These are phyloP conservation scores for Yarrowia sp. DNA, from an alignment of 805 yeast species.

Conservation along the genomic window DNA sequence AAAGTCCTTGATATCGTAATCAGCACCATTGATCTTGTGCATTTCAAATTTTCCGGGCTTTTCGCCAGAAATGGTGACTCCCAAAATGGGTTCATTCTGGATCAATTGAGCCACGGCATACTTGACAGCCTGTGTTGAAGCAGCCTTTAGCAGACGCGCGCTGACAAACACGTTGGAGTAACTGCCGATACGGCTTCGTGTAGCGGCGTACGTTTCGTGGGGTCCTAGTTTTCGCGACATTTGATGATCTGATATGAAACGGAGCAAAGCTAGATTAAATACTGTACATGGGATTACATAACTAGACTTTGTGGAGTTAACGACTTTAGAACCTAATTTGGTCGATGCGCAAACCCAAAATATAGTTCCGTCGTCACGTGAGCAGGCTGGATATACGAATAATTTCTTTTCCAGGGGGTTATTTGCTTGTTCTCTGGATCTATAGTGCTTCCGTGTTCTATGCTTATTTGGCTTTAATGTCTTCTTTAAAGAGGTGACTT, in stretches of 20 bases:
- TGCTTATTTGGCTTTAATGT: too few species aligned
- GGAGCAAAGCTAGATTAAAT: too few species aligned
- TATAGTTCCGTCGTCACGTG: background rate
- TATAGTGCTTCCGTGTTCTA: too few species aligned
- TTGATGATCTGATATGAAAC: background rate
- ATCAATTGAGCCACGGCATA: background rate
- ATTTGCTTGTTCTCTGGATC: too few species aligned
- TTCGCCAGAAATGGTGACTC: background rate
- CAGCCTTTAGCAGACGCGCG: background rate
- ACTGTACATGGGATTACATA: background rate
- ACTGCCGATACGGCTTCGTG: background rate
- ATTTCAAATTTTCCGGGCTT: background rate
- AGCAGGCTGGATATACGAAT: too few species aligned
- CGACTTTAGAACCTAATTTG: background rate
- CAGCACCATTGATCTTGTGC: background rate
- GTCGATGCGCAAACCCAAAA: background rate
- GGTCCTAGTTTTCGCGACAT: slow-evolving; percentile 15
- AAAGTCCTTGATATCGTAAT: background rate
- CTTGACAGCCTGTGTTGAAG: background rate
- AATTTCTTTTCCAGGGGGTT: too few species aligned
- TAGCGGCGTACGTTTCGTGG: slow-evolving; percentile 14
- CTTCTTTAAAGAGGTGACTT: too few species aligned
- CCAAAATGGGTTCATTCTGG: background rate
- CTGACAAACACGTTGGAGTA: slow-evolving; percentile 17
- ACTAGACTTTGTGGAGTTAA: background rate